Evolutionary conservation across 768 basidiomycete genomes (phyloP).

Genomic region (Suillus lakei): DNA sequence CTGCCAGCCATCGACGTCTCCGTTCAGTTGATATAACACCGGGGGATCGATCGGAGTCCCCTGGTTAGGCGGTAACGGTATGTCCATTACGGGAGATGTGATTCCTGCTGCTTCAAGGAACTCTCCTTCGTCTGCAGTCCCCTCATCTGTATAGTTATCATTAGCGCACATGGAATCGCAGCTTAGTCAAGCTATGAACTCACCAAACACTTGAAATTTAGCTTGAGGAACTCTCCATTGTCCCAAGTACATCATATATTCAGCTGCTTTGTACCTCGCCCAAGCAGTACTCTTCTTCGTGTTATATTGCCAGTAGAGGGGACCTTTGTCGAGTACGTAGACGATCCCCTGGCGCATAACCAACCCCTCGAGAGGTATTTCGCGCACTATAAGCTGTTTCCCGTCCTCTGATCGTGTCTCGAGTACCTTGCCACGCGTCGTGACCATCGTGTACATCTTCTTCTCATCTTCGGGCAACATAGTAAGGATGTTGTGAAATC

Average conservation of each 20-base stretch:
- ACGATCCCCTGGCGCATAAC: constrained; percentile 60
- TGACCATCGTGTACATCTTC: constrained; percentile 56
- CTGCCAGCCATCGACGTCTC: constrained; percentile 44
- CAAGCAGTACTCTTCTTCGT: constrained; percentile 57
- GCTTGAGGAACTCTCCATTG: constrained; percentile 45
- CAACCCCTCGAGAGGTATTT: constrained; percentile 48
- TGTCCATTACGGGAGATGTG: constrained; percentile 20
- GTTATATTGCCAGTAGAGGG: constrained; percentile 58
- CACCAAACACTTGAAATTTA: constrained; percentile 55
- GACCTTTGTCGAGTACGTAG: constrained; percentile 64
- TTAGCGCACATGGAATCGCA: not conserved
- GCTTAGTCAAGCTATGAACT: constrained; percentile 15
- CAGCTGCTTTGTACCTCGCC: constrained; percentile 64
- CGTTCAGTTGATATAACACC: constrained; percentile 48
- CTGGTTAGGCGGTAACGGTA: constrained; percentile 15
- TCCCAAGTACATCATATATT: constrained; percentile 56
- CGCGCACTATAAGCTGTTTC: constrained; percentile 47
- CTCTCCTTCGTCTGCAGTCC: constrained; percentile 44
- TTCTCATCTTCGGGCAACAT: constrained; percentile 48
- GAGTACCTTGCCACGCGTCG: constrained; percentile 25
- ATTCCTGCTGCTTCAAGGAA: constrained; percentile 57
- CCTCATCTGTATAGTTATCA: constrained; percentile 48
- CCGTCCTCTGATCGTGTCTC: constrained; percentile 13
- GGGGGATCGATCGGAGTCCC: constrained; percentile 20
- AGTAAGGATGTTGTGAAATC: constrained; percentile 53